Evolutionary conservation across 768 basidiomycete genomes (phyloP), one percentile per base, ranked within the genome.

Genomic region (Thelephora aurantiotincta): DNA sequence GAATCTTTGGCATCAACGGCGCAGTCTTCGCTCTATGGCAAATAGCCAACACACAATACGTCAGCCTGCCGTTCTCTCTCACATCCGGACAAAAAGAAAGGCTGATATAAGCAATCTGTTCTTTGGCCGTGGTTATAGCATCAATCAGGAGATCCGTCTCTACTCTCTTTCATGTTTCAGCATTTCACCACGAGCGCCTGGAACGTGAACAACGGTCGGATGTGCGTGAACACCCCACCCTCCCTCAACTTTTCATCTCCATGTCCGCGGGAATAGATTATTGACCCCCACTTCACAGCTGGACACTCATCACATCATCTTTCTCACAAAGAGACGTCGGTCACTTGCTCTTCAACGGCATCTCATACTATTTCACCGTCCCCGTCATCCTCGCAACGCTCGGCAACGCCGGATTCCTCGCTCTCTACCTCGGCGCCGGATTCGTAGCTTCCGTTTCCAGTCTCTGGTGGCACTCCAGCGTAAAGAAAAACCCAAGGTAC

Each of bases 331-430:
- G 69, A 53, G 68, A 71, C 23, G 35, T 69, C n/a, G 52, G 58
- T 0, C 86, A 89, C 56, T 72, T 83, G 3, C 52, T 85, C n/a
- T 69, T 86, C 60, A 89, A 89, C 56, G 77, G 75, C n/a, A 72
- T 86, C 57, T 78, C 81, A 0, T 85, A 77, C 62, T 86, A 70
- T 62, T 89, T 83, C 65, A 76, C 88, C 73, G 82, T 79, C 0
- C 75, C 70, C 1, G 62, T 75, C 2, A 76, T 84, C 43, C 68
- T 89, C 22, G 55, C 63, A 14, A 63, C 80, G 41, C 68, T 90
- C 11, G 84, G 85, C 0, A 79, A 75, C 55, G 64, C 71, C 9
- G 70, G 71, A 14, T 90, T 90, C 60, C 58, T 88, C 3, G 64
- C 65, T 9, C 69, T 90, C n/a, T 91, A 91, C 59, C 64, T 90